phyloP scores from a whole-genome alignment of 169 alveolate genomes.

The Cystoisospora suis region DNA sequence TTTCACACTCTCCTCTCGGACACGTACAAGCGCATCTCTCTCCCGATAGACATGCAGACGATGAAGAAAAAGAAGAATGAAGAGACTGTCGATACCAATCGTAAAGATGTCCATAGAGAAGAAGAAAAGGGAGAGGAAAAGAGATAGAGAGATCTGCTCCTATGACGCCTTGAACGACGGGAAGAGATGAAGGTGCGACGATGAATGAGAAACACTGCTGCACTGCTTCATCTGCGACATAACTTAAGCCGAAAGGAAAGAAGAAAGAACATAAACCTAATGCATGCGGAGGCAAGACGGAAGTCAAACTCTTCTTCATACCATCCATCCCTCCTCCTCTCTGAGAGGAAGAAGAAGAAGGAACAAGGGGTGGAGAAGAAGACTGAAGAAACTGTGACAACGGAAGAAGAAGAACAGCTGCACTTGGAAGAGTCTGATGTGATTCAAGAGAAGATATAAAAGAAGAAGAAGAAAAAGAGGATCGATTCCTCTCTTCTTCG shows the following conservation, averaged over 20 bases:
- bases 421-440: conserved; percentile 2
- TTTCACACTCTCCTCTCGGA: too few relatives aligned
- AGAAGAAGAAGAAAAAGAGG: not conserved
- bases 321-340: not conserved
- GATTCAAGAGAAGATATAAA: not conserved
- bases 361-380: not conserved
- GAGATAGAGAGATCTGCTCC: conserved; percentile 49
- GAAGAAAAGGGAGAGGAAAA: conserved; percentile 26
- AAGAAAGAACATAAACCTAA: conserved; percentile 21
- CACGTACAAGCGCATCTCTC: too few relatives aligned
- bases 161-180: conserved; percentile 26
- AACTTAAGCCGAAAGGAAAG: conserved; percentile 35
- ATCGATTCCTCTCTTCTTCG: too few relatives aligned
- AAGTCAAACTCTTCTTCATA: not conserved
- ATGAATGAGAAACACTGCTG: conserved; percentile 58
- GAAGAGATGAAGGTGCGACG: conserved; percentile 59
- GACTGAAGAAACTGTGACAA: conserved; percentile 5
- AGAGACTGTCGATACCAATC: not conserved
- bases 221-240: conserved; percentile 37
- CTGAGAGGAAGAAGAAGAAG: not conserved
- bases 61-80: too few relatives aligned
- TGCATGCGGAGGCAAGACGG: not conserved
- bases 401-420: not conserved
- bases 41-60: too few relatives aligned
- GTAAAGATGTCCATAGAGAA: not conserved